phyloP scores from a whole-genome alignment of 2,329 filamentous ascomycete genomes.

The Aspergillus sojae region DNA sequence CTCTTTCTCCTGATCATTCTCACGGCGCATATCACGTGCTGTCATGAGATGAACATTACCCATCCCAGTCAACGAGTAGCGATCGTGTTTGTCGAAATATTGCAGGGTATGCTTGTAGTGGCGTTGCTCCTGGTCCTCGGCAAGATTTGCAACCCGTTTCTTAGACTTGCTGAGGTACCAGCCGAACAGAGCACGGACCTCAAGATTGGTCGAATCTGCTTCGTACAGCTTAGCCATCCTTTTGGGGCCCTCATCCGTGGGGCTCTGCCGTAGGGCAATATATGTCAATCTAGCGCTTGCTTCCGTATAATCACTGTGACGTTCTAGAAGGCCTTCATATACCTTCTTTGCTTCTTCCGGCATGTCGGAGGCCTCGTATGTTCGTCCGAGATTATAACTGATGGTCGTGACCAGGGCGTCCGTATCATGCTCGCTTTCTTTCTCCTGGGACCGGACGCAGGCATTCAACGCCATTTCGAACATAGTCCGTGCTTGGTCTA shows the following conservation, averaged over 20 bases:
- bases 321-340: constrained; percentile 81
- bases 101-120: constrained; percentile 97
- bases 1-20: constrained; percentile 86
- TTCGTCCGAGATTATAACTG: constrained; percentile 92
- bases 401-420: constrained; percentile 94
- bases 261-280: constrained; percentile 78
- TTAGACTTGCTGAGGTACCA: constrained; percentile 93
- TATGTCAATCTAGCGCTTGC: constrained; percentile 87
- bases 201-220: constrained; percentile 79
- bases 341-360: constrained; percentile 82
- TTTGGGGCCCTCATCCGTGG: constrained; percentile 83
- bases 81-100: constrained; percentile 93
- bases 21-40: constrained; percentile 91
- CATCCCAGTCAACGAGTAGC: constrained; percentile 96
- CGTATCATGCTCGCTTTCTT: constrained; percentile 75
- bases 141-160: constrained; percentile 77
- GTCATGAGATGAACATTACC: constrained; percentile 88
- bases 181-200: constrained; percentile 89
- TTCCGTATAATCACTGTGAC: constrained; percentile 90
- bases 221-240: constrained; percentile 84
- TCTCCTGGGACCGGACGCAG: constrained; percentile 78
- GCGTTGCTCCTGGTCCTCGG: constrained; percentile 86
- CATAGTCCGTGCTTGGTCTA: constrained; percentile 76
- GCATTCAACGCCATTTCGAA: constrained; percentile 91
- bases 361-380: constrained; percentile 83